Evolutionary conservation across 1,284 basidiomycete genomes (phyloP), one percentile per base, ranked within the genome.

Genomic region (Tylopilus sp.): DNA sequence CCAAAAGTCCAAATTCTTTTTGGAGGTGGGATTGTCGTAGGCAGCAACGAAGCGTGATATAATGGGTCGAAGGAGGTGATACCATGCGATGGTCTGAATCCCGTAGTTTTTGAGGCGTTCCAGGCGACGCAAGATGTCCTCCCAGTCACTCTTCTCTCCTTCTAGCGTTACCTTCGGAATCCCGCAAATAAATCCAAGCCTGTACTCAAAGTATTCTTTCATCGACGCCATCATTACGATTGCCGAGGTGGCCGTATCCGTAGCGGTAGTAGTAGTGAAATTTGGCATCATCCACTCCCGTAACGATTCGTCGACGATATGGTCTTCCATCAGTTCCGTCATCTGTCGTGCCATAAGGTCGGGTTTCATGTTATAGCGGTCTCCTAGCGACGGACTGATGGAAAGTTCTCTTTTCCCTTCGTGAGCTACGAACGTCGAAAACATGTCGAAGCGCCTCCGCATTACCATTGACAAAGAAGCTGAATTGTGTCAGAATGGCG

Each of bases 91-190:
- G 6, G 80, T 74, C 63, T 82, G 80, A 32, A 72, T 68, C 1
- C 82, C 82, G 55, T 82, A 81, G 36, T 71, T 67, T 36, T 77
- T 77, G 38, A 84, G 72, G 55, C 77, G 79, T 19, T 81, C 76
- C 41, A 83, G 67, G 13, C 82, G 77, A 6, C 41, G 32, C n/a
- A 82, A 72, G 24, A 85, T 75, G 15, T 62, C 60, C 54, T 75
- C 56, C 77, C 80, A 84, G 70, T 85, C 84, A 12, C 67, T 63
- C 33, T 73, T 76, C 56, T 79, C 74, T 1, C 80, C 80, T 19
- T 80, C 75, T 41, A 88, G 77, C 5, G 84, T 87, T 53, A 88
- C 81, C 22, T 73, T 76, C 0, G 86, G 85, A 18, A 87, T 83
- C 0, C 86, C 85, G 55, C 85, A 86, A 13, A 61, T 56, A 6